Evolutionary conservation across 2,329 filamentous ascomycete species (phyloP), one percentile per base, ranked within the genome.

Genomic region (Exophiala viscosa): DNA sequence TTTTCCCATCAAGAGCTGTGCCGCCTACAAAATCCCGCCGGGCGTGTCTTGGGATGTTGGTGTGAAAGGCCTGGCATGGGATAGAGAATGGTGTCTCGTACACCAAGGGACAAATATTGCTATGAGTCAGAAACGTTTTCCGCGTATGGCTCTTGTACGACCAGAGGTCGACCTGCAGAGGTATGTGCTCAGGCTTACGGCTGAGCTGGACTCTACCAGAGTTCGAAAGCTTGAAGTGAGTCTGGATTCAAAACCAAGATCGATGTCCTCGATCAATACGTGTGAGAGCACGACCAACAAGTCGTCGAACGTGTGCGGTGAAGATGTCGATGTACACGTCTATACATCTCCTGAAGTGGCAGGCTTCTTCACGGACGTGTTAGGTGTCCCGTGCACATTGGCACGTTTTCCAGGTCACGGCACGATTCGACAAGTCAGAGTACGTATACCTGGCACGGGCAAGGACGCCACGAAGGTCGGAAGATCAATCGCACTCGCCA

Each of bases 1-100:
- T 1, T 99, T 90, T 65, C 93, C 93, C 0, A 91, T 99, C 65
- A 99, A 99, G 70, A 96, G 90, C 66, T 97, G 93, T 64, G 88
- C 84, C 13, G 88, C 88, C 0, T 95, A 87, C 67, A 74, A 75
- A 33, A 76, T 97, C 28, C 86, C 90, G 1, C 57, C 71, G 0
- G 78, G 75, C 2, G 73, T 72, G 6, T 66, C 76, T 11, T 99
- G 93, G 93, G 83, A 88, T 62, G 78, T 97, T 15, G 82, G 81
- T 50, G 76, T 80, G 6, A 90, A 96, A 71, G 93, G 93, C 0
- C 76, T 99, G 2, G 87, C 85, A 7, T 97, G 92, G 90, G 93
- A 99, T 68, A 81, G 93, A 56, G 92, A 97, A 73, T 99, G 93
- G 92, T 97, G 92, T 70, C 75, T 99, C 15, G 78, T 99, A 11